Evolutionary conservation across 306 rosid genomes (phyloP).

Genomic region (Ochetophila trinervis): DNA sequence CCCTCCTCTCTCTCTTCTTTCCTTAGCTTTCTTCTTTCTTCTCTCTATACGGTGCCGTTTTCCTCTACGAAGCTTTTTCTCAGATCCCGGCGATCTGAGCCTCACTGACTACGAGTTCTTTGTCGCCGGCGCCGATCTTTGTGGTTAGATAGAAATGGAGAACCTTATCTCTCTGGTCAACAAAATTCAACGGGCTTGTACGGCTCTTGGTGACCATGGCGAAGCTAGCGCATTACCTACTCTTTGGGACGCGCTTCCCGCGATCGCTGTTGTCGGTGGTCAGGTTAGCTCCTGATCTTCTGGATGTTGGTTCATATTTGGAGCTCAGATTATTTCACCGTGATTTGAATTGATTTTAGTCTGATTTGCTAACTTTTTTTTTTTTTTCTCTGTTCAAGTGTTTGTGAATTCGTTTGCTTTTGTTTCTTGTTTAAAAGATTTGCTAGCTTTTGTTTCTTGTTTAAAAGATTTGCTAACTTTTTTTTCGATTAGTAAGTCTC

Average conservation of each 20-base stretch:
- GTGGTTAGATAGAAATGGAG: constrained; percentile 49
- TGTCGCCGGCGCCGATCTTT: constrained; percentile 15
- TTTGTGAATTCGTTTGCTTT: too few relatives aligned
- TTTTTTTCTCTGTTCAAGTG: too few relatives aligned
- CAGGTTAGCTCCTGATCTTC: constrained; percentile 59
- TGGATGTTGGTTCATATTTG: background rate
- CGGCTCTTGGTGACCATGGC: constrained; percentile 93
- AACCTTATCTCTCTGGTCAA: constrained; percentile 79
- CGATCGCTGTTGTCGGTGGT: constrained; percentile 98
- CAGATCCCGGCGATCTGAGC: constrained; percentile 45
- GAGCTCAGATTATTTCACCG: too few relatives aligned
- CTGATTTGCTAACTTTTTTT: too few relatives aligned
- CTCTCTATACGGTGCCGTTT: constrained; percentile 4
- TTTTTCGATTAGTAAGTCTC: too few relatives aligned
- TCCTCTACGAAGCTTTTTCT: constrained; percentile 2
- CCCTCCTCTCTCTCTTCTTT: constrained; percentile 16
- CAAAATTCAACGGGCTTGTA: constrained; percentile 94
- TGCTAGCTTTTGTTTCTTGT: too few relatives aligned
- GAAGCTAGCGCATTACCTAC: constrained; percentile 85
- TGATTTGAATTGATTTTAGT: too few relatives aligned
- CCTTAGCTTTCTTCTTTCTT: constrained; percentile 17
- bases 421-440: too few relatives aligned
- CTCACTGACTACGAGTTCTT: constrained; percentile 2
- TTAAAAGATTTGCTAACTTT: too few relatives aligned
- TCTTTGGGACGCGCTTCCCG: constrained; percentile 91